Base-by-base conservation (phyloP, 495 filamentous ascomycete species). In the Penicillium parvum region DNA sequence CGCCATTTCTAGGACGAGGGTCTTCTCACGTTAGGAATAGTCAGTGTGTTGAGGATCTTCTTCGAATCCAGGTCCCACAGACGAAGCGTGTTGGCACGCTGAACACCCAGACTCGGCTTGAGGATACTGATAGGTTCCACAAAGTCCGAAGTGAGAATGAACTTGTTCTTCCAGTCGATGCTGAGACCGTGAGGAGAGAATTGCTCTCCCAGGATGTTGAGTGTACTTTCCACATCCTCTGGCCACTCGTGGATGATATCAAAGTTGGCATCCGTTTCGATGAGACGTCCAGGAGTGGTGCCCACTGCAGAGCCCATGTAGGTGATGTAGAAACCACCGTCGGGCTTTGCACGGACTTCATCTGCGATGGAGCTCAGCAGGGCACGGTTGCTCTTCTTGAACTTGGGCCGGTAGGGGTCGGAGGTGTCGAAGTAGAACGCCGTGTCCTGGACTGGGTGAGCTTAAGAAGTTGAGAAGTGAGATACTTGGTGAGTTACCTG, bases 271-370 rank as follows among this genome's bases (percentile, higher is more conserved):
- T 83, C 75, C 0, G 76, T 81, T 55, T 82, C 78, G 26, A 82
- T 64, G 1, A 82, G 71, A 39, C 77, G 75, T 14, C 78, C 78
- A 1, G 74, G 78, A 3, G 69, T 68, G n/a, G 76, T 79, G 12
- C 77, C 77, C 8, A 71, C 61, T 7, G 78, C 76, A 21, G 63
- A 74, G 23, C 69, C 70, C 71, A 75, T 72, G 61, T 81, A 83
- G 15, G 78, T 83, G 52, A 82, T 76, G 49, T 76, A 77, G 59
- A 80, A 83, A 2, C 79, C 78, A 25, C 77, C 79, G 32, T 77
- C 78, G n/a, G 79, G 79, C 55, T 81, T 83, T 10, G 79, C 78
- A 11, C 75, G 71, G 44, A 83, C 78, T 63, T 83, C 79, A 58
- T 83, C 79, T 2, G 75, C 73, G 45, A 83, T 77, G 11, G 79